These are phyloP conservation scores for Elsinoe perseae DNA, from an alignment of 2,329 filamentous ascomycete genomes.

Conservation along the genomic window DNA sequence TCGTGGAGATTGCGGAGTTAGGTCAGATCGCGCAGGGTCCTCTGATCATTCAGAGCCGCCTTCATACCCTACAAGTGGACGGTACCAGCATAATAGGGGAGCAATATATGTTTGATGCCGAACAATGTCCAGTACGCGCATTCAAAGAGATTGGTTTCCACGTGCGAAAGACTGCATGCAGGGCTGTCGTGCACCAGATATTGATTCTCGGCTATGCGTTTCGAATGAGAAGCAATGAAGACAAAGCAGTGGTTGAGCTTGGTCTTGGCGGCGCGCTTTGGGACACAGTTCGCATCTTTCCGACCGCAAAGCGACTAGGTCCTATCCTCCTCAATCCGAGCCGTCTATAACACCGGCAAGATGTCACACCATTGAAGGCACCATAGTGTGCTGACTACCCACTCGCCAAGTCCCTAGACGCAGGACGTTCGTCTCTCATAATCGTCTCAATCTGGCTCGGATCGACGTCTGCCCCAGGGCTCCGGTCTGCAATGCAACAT, in stretches of 20 bases:
- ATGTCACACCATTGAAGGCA: not conserved
- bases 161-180: not conserved
- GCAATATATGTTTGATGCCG: too few species aligned
- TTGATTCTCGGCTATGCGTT: not conserved
- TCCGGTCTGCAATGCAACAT: conserved; percentile 16
- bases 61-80: too few species aligned
- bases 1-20: conserved; percentile 7
- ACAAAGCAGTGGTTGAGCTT: not conserved
- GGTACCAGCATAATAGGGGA: too few species aligned
- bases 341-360: not conserved
- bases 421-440: not conserved
- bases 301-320: not conserved
- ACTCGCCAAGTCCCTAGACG: not conserved
- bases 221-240: not conserved
- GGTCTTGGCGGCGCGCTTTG: not conserved
- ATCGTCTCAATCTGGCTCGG: not conserved
- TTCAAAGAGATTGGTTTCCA: not conserved
- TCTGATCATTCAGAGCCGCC: not conserved
- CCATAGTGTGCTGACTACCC: not conserved
- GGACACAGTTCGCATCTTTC: conserved; percentile 3
- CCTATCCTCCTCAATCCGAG: not conserved
- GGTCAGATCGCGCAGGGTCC: not conserved
- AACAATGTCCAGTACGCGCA: not conserved
- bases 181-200: not conserved
- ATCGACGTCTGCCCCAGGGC: conserved; percentile 6